Conservation (phyloP, 225 moss, liverwort and hornwort genomes). For the Bryum argenteum region DNA sequence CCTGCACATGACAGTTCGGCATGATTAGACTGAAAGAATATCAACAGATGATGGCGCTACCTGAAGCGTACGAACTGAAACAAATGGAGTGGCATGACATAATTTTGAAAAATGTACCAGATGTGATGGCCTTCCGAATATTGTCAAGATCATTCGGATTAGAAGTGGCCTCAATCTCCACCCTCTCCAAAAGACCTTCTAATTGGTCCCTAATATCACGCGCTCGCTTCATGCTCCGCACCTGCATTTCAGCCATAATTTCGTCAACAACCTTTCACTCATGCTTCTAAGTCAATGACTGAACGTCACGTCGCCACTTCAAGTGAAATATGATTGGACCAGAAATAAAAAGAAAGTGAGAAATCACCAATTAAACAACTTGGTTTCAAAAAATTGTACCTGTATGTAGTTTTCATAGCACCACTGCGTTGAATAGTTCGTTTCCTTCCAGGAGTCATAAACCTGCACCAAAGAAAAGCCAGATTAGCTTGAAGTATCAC, state of each 20-base stretch:
- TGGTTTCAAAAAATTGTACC: conserved; percentile 32
- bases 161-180: conserved; percentile 81
- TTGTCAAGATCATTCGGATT: conserved; percentile 77
- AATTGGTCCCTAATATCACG: conserved; percentile 94
- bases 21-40: conserved; percentile 4
- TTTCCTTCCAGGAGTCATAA: conserved; percentile 95
- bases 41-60: not conserved
- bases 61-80: conserved; percentile 18
- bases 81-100: not conserved
- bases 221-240: conserved; percentile 97
- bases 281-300: conserved; percentile 2
- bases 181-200: conserved; percentile 89
- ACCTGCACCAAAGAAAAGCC: conserved; percentile 41
- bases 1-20: conserved; percentile 36
- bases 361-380: conserved; percentile 6
- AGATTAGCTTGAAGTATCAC: conserved; percentile 8
- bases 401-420: conserved; percentile 98
- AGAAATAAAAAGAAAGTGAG: not conserved
- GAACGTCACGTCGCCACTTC: not conserved
- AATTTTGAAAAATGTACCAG: conserved; percentile 45
- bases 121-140: conserved; percentile 87
- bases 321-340: conserved; percentile 1
- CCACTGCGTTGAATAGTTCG: conserved; percentile 94
- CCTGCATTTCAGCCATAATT: conserved; percentile 37
- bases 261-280: not conserved